A percentile compares a stretch with the other conserved stretches of the same genome.
Evolutionary conservation across 352 stramenopile species (phyloP).

Genomic region (Globisporangium solare): DNA sequence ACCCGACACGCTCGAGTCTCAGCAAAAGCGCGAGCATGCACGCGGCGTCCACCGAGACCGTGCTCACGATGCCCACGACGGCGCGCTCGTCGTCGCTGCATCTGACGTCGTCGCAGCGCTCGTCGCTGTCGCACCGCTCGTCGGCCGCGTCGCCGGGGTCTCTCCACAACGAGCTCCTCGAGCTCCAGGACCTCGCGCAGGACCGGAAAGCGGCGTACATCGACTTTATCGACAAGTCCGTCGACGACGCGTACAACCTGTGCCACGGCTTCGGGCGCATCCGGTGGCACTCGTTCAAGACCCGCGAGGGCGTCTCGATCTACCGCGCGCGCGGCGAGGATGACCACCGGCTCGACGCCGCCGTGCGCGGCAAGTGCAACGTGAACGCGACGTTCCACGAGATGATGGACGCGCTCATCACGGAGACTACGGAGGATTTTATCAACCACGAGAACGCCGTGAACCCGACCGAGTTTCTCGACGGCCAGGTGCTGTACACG

Average conservation of each 20-base stretch:
- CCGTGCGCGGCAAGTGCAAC: slow-evolving; percentile 69
- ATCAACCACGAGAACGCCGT: slow-evolving; percentile 51
- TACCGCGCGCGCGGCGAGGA: slow-evolving; percentile 60
- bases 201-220: slow-evolving; percentile 32
- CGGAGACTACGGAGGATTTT: slow-evolving; percentile 66
- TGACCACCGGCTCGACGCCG: slow-evolving; percentile 56
- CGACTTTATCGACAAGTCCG: slow-evolving; percentile 70
- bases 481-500: slow-evolving; percentile 72
- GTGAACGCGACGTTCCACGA: slow-evolving; percentile 69
- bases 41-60: slow-evolving; percentile 7
- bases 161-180: background rate
- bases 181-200: slow-evolving; percentile 4
- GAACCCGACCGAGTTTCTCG: slow-evolving; percentile 72
- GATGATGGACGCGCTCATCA: slow-evolving; percentile 76
- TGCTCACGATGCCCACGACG: slow-evolving; percentile 25
- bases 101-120: slow-evolving; percentile 2
- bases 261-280: slow-evolving; percentile 73
- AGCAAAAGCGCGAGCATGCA: slow-evolving; percentile 8
- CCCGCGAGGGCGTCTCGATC: slow-evolving; percentile 63
- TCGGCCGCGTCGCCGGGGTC: background rate
- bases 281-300: slow-evolving; percentile 64
- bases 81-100: slow-evolving; percentile 4
- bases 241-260: slow-evolving; percentile 80
- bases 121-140: slow-evolving; percentile 7
- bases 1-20: slow-evolving; percentile 2